Base-by-base conservation (phyloP, 2,329 filamentous ascomycete species). In the Chalaropsis ovoidea region DNA sequence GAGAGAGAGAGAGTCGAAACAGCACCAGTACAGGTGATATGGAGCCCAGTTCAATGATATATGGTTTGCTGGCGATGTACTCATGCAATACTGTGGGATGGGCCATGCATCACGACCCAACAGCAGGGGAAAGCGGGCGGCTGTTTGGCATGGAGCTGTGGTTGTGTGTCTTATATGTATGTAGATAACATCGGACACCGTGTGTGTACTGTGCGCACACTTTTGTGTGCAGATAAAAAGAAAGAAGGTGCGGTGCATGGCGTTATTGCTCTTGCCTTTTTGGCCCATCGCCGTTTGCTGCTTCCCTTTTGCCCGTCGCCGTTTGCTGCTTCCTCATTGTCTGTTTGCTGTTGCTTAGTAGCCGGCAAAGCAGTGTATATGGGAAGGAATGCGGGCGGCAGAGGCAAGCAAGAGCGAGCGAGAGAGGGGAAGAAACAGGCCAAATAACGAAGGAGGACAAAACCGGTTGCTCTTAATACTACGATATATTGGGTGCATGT, bases 391-490 rank as follows among this genome's bases (percentile, higher is more conserved):
- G 24, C 19, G 19, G 47, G 22, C 47, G 19, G 47, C 19, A 24
- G 47, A 52, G 47, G 19, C 24, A 52, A 11, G 22, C 8, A 49
- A 19, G 11, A 19, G 17, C 3, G 45, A 35, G 7, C 3, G 35
- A 39, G 35, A 10, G 35, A 39, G 35, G 8, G 35, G 10, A 19
- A 58, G 27, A 31, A n/a, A 39, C 11, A 10, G 3, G 19, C 35
- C 35, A 39, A 2, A 58, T 8, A 39, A 35, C 24, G 17, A 35
- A 27, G 47, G 54, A 58, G 27, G 54, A 17, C 54, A 58, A 58
- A 58, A 58, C 54, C 54, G 15, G 54, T 58, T 58, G 24, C 2
- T 17, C 27, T 31, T 58, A 58, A 39, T 31, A 58, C 39, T 58
- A 58, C 54, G 24, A 58, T 35, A 35, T 31, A 35, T 58, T 58